These are phyloP conservation scores for Phytophthora foliorum DNA, from an alignment of 352 stramenopile species.

Conservation along the genomic window DNA sequence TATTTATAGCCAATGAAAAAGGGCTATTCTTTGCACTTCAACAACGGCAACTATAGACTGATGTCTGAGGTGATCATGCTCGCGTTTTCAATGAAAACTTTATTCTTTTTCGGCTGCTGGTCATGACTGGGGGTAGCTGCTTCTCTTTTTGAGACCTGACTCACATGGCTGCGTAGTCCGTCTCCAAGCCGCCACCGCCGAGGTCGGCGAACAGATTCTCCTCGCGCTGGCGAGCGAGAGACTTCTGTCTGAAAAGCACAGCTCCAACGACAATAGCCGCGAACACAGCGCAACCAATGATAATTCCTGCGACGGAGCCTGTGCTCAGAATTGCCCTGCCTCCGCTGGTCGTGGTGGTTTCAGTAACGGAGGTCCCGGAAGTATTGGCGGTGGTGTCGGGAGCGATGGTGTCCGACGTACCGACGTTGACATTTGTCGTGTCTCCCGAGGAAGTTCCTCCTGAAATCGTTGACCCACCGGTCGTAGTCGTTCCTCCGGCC, in stretches of 20 bases:
- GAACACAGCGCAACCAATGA: constrained; percentile 27
- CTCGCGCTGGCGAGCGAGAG: constrained; percentile 28
- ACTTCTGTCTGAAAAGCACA: constrained; percentile 30
- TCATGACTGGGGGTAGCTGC: neutral
- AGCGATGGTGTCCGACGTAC: neutral
- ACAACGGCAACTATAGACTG: neutral
- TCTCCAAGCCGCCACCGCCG: constrained; percentile 21
- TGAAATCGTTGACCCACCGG: neutral
- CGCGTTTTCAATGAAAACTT: neutral
- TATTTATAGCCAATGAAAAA: constrained; percentile 35
- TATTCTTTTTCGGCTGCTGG: neutral
- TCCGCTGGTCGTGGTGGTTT: neutral
- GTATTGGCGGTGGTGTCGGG: neutral
- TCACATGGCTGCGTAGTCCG: constrained; percentile 40
- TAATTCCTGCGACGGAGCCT: constrained; percentile 28
- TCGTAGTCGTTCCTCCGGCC: neutral
- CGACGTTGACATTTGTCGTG: neutral
- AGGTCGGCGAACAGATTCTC: constrained; percentile 35
- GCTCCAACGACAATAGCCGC: constrained; percentile 28
- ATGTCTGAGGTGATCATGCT: too few species aligned
- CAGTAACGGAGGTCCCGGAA: neutral
- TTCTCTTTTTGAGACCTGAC: neutral
- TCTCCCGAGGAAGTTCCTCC: neutral
- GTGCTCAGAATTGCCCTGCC: neutral
- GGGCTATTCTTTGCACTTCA: constrained; percentile 8